Evolutionary conservation across 352 stramenopile species (phyloP).

Genomic region (Pythium rhizo-oryzae): DNA sequence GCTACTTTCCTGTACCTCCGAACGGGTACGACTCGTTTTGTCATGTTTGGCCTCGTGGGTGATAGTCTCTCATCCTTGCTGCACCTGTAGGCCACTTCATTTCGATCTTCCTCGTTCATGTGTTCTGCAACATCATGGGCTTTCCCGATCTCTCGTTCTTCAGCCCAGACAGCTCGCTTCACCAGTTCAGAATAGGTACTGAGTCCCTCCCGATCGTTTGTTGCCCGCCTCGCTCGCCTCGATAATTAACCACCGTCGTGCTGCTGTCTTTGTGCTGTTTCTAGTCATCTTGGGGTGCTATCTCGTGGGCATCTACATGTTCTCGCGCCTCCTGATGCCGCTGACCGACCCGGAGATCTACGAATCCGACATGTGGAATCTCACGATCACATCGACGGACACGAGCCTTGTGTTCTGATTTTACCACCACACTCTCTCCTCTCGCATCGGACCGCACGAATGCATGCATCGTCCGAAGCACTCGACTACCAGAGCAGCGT

Average conservation of each 20-base stretch:
- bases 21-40: slow-evolving; percentile 57
- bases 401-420: slow-evolving; percentile 28
- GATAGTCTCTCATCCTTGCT: not conserved
- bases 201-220: not conserved
- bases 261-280: not conserved
- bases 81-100: slow-evolving; percentile 70
- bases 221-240: not conserved
- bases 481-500: not conserved
- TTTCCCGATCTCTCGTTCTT: slow-evolving; percentile 91
- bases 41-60: not conserved
- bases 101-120: slow-evolving; percentile 90
- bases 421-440: not conserved
- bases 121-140: slow-evolving; percentile 97
- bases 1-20: slow-evolving; percentile 93
- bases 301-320: slow-evolving; percentile 81
- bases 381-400: slow-evolving; percentile 46
- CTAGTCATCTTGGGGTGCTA: slow-evolving; percentile 79
- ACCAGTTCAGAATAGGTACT: slow-evolving; percentile 75
- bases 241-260: not conserved
- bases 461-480: not conserved
- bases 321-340: slow-evolving; percentile 76
- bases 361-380: slow-evolving; percentile 80
- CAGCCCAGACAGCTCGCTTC: slow-evolving; percentile 71
- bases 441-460: not conserved
- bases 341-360: slow-evolving; percentile 83